Conservation (phyloP, 1,284 basidiomycete genomes). For the Sporisorium iseilematis-ciliati region DNA sequence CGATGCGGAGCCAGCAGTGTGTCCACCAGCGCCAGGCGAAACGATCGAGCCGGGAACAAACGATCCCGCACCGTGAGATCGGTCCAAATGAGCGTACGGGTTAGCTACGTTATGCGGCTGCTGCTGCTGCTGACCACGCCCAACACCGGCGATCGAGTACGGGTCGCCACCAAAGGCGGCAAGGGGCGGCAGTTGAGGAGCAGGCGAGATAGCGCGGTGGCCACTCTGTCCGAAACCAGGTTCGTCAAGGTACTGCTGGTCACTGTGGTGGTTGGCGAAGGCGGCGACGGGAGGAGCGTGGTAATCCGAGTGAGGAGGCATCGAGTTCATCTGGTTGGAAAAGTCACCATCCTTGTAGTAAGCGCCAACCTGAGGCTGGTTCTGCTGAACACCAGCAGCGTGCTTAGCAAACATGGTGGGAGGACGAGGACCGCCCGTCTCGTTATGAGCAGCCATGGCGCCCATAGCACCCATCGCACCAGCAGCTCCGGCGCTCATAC, state of each 20-base stretch:
- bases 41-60: conserved; percentile 20
- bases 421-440: conserved; percentile 65
- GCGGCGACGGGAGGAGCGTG: conserved; percentile 40
- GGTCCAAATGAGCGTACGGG: conserved; percentile 64
- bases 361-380: conserved; percentile 52
- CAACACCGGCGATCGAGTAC: conserved; percentile 58
- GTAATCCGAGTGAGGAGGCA: conserved; percentile 35
- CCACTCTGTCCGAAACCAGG: conserved; percentile 30
- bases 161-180: conserved; percentile 61
- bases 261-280: conserved; percentile 30
- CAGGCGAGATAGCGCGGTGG: conserved; percentile 36
- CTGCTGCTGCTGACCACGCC: conserved; percentile 40
- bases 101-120: conserved; percentile 55
- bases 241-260: conserved; percentile 41
- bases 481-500: conserved; percentile 46
- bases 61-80: conserved; percentile 27
- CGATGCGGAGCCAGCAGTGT: conserved; percentile 30
- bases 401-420: conserved; percentile 69
- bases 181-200: conserved; percentile 57
- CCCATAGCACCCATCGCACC: conserved; percentile 34
- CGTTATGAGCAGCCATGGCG: conserved; percentile 60
- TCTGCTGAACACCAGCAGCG: conserved; percentile 48
- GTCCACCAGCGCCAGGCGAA: neutral
- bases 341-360: conserved; percentile 53
- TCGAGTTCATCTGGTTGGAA: conserved; percentile 18